Conservation (phyloP, 768 basidiomycete species). For the Mycena galericulata region DNA sequence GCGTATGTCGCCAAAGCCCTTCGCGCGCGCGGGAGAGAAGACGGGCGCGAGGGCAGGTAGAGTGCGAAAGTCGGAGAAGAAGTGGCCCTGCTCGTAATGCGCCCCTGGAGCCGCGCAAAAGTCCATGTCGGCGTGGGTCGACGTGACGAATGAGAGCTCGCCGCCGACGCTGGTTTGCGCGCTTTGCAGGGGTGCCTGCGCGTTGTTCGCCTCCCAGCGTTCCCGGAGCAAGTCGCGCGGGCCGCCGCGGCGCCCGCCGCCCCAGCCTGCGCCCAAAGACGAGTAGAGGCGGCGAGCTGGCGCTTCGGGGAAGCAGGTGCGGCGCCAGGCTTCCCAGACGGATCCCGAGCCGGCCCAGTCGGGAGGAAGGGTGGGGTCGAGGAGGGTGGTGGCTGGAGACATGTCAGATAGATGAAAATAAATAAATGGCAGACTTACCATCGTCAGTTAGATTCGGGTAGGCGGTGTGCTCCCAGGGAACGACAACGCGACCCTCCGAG, state of each 20-base stretch:
- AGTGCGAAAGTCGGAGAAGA: slow-evolving; percentile 96
- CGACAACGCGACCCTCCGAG: slow-evolving; percentile 92
- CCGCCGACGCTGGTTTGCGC: slow-evolving; percentile 46
- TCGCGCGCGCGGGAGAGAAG: slow-evolving; percentile 90
- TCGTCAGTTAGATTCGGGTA: slow-evolving; percentile 74
- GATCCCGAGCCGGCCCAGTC: slow-evolving; percentile 89
- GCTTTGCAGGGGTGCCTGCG: not conserved
- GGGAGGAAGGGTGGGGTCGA: slow-evolving; percentile 44
- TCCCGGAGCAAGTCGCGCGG: slow-evolving; percentile 16
- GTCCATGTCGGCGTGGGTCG: slow-evolving; percentile 74
- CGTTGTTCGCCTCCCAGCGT: not conserved
- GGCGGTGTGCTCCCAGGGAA: slow-evolving; percentile 89
- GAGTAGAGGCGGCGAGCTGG: slow-evolving; percentile 87
- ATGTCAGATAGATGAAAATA: not conserved
- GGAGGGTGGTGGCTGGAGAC: not conserved
- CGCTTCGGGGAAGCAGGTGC: slow-evolving; percentile 86
- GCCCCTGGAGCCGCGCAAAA: slow-evolving; percentile 88
- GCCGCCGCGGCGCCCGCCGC: slow-evolving; percentile 24
- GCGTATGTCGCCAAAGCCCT: slow-evolving; percentile 89
- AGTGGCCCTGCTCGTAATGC: slow-evolving; percentile 88
- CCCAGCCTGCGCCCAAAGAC: slow-evolving; percentile 70
- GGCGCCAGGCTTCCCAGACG: slow-evolving; percentile 95
- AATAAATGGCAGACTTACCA: not conserved
- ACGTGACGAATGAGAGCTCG: slow-evolving; percentile 73
- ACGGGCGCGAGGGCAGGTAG: slow-evolving; percentile 92